Conservation (phyloP, 768 basidiomycete species). For the Sarcodon sp. region DNA sequence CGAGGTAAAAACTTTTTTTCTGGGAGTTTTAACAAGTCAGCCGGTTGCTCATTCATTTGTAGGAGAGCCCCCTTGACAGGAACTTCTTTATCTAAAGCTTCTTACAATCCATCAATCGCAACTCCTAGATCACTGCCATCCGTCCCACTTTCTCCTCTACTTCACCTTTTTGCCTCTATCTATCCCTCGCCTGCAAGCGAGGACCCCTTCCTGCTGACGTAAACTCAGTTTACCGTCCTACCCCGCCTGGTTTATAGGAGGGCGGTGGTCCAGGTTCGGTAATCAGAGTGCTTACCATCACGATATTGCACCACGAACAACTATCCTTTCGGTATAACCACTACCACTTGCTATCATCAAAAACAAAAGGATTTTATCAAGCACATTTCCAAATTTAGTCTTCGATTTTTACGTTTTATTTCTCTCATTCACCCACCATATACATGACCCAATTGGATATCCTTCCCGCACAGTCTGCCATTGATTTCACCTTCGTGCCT, state of each 20-base stretch:
- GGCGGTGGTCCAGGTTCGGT: constrained; percentile 73
- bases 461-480: constrained; percentile 20
- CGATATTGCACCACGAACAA: constrained; percentile 9
- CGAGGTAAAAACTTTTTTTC: constrained; percentile 32
- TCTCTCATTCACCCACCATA: neutral
- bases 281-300: constrained; percentile 31
- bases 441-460: constrained; percentile 49
- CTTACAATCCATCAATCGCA: constrained; percentile 3
- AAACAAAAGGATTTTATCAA: neutral
- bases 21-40: constrained; percentile 1
- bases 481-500: constrained; percentile 16
- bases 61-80: constrained; percentile 78
- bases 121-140: constrained; percentile 4
- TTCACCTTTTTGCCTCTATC: constrained; percentile 14
- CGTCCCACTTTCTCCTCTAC: constrained; percentile 4
- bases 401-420: neutral
- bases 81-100: constrained; percentile 6
- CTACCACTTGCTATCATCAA: too few species aligned
- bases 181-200: constrained; percentile 68
- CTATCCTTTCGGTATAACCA: neutral
- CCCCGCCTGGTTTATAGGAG: constrained; percentile 44
- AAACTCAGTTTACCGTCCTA: constrained; percentile 36
- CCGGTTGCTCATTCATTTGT: constrained; percentile 5
- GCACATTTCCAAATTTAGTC: constrained; percentile 1
- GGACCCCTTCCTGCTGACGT: constrained; percentile 49